Evolutionary conservation across 1,284 basidiomycete species (phyloP).

Genomic region (Rhizoctonia solani): DNA sequence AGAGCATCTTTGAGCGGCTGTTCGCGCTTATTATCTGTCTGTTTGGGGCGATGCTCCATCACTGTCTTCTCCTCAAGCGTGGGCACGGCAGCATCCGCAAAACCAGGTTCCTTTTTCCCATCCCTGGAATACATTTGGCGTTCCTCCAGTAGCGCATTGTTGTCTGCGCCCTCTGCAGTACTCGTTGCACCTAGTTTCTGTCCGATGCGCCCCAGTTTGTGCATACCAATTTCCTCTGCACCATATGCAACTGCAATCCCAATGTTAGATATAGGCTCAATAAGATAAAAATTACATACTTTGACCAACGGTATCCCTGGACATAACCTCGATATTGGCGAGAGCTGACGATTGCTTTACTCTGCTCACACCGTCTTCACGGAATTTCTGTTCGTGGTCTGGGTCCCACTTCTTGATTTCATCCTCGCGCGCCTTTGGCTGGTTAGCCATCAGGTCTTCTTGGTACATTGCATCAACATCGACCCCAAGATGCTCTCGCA

Average conservation of each 20-base stretch:
- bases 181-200: conserved; percentile 15
- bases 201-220: conserved; percentile 37
- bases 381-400: conserved; percentile 67
- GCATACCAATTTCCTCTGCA: conserved; percentile 37
- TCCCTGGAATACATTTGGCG: conserved; percentile 59
- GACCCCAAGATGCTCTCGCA: conserved; percentile 95
- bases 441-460: conserved; percentile 65
- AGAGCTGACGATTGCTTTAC: conserved; percentile 43
- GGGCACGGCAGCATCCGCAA: conserved; percentile 68
- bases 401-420: conserved; percentile 78
- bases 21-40: conserved; percentile 46
- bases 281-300: conserved; percentile 48
- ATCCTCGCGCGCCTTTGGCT: conserved; percentile 58
- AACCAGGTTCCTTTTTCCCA: conserved; percentile 59
- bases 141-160: conserved; percentile 55
- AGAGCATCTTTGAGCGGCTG: conserved; percentile 47
- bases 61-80: conserved; percentile 73
- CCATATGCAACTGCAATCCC: conserved; percentile 32
- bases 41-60: conserved; percentile 48
- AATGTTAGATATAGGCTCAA: not conserved
- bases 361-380: conserved; percentile 47
- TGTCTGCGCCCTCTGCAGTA: conserved; percentile 43
- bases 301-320: conserved; percentile 53
- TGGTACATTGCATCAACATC: conserved; percentile 91
- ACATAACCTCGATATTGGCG: conserved; percentile 23